phyloP scores from a whole-genome alignment of 106 monocot species.

The Hemerocallis citrina region DNA sequence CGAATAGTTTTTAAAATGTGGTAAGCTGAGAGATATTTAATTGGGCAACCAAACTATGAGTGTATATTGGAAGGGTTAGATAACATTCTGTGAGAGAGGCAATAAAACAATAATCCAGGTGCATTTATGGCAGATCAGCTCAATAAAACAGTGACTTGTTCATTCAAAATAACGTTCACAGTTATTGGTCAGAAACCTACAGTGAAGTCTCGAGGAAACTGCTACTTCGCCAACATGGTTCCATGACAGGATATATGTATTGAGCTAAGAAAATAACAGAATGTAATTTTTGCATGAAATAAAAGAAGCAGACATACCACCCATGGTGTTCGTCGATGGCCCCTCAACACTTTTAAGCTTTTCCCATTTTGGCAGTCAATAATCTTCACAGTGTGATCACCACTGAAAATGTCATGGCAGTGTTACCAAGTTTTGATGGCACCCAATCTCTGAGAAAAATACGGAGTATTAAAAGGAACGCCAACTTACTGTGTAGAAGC shows the following conservation, averaged over 20 bases:
- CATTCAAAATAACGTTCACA: background rate
- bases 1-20: background rate
- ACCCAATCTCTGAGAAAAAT: background rate
- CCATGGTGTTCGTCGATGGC: conserved; percentile 98
- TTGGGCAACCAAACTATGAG: too few species aligned
- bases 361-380: conserved; percentile 81
- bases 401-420: conserved; percentile 36
- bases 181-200: background rate
- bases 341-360: conserved; percentile 82
- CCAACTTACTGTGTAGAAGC: conserved; percentile 93
- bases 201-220: background rate
- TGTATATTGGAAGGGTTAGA: too few species aligned
- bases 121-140: too few species aligned
- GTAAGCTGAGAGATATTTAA: background rate
- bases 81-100: too few species aligned
- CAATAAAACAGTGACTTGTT: too few species aligned
- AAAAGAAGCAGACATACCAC: conserved; percentile 65
- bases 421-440: background rate
- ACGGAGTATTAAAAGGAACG: background rate
- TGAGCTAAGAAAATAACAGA: background rate
- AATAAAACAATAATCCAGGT: too few species aligned
- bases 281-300: background rate
- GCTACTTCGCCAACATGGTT: too few species aligned
- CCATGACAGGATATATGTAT: background rate
- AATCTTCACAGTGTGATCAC: conserved; percentile 97